Conservation (phyloP, 2,329 filamentous ascomycete species). For the Aspergillus neoniger region DNA sequence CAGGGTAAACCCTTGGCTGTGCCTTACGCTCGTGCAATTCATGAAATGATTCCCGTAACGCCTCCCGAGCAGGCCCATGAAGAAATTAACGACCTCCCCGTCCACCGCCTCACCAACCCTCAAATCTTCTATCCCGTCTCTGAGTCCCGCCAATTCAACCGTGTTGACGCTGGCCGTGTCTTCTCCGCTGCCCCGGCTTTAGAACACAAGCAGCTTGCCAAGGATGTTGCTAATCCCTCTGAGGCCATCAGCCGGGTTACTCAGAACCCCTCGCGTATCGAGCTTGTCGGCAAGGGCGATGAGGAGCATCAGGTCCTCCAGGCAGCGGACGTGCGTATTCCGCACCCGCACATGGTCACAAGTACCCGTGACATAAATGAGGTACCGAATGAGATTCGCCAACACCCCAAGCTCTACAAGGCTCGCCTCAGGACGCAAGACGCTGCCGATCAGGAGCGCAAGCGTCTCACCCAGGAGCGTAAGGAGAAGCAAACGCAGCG, state of each 20-base stretch:
- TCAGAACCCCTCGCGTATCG: constrained; percentile 37
- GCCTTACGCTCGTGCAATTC: constrained; percentile 74
- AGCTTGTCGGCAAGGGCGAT: constrained; percentile 46
- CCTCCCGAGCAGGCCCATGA: constrained; percentile 52
- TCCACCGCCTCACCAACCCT: constrained; percentile 57
- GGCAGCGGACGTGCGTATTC: constrained; percentile 64
- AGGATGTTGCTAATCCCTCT: constrained; percentile 35
- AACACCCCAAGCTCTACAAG: constrained; percentile 43
- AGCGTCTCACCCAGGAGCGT: constrained; percentile 41
- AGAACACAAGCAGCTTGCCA: constrained; percentile 24
- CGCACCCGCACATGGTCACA: constrained; percentile 61
- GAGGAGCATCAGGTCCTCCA: constrained; percentile 55
- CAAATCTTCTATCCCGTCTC: constrained; percentile 65
- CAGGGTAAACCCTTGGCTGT: constrained; percentile 72
- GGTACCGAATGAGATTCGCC: constrained; percentile 35
- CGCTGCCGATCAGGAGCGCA: constrained; percentile 43
- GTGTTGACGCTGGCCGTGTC: constrained; percentile 64
- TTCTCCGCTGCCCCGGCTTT: constrained; percentile 53
- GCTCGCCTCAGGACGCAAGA: constrained; percentile 47
- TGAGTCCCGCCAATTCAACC: constrained; percentile 66
- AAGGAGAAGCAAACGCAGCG: constrained; percentile 48
- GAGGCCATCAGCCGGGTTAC: constrained; percentile 33
- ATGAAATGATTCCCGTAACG: constrained; percentile 78
- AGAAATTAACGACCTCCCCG: constrained; percentile 64
- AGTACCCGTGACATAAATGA: constrained; percentile 49